Evolutionary conservation across 2,329 filamentous ascomycete species (phyloP).

Genomic region (Verticillium zaregamsianum): DNA sequence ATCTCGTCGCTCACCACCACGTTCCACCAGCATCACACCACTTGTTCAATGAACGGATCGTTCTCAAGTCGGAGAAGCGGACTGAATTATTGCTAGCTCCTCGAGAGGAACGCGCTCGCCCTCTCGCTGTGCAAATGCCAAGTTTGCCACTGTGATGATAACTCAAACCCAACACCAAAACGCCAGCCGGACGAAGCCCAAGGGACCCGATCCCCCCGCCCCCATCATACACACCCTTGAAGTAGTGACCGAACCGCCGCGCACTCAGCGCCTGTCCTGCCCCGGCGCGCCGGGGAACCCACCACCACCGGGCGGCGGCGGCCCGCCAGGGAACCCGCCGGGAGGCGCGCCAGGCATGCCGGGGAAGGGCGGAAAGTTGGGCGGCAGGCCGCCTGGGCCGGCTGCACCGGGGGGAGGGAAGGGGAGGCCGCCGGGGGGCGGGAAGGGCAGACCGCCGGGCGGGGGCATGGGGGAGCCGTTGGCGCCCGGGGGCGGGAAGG

Average conservation of each 20-base stretch:
- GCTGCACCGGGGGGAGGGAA: constrained; percentile 19
- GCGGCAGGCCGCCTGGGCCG: constrained; percentile 30
- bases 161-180: not conserved
- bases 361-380: constrained; percentile 44
- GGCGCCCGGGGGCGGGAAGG: constrained; percentile 36
- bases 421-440: constrained; percentile 25
- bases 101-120: not conserved
- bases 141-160: not conserved
- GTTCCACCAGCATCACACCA: too few species aligned
- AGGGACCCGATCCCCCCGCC: not conserved
- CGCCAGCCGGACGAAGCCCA: not conserved
- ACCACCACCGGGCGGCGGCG: constrained; percentile 26
- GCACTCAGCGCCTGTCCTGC: constrained; percentile 32
- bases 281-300: constrained; percentile 31
- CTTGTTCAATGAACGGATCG: too few species aligned
- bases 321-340: constrained; percentile 31
- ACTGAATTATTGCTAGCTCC: not conserved
- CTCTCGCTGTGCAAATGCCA: not conserved
- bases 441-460: constrained; percentile 39
- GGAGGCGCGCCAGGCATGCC: constrained; percentile 28
- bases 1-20: too few species aligned
- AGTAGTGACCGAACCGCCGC: not conserved
- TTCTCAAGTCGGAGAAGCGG: not conserved
- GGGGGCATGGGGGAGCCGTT: constrained; percentile 29
- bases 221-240: not conserved